Conservation (phyloP, 768 basidiomycete genomes). For the Leccinum boreale region DNA sequence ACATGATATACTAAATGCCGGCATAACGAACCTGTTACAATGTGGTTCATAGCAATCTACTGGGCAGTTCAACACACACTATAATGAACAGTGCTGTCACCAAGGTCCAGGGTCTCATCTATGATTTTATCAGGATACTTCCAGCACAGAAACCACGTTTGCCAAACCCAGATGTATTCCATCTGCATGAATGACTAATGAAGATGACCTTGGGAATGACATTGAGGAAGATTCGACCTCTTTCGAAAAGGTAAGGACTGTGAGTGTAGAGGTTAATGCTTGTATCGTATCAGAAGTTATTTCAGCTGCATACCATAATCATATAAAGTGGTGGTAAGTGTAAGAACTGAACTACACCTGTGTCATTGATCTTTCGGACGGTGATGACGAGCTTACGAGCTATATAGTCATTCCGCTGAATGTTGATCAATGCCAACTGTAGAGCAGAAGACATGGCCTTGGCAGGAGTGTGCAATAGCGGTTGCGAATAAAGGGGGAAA, state of each 20-base stretch:
- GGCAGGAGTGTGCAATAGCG: background rate
- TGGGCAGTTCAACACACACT: background rate
- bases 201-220: background rate
- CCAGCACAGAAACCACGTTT: background rate
- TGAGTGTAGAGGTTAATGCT: background rate
- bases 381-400: background rate
- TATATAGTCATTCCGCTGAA: background rate
- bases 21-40: slow-evolving; percentile 9
- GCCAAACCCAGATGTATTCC: background rate
- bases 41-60: background rate
- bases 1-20: slow-evolving; percentile 7
- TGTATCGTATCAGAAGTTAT: background rate
- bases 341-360: background rate
- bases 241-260: background rate
- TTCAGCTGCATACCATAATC: background rate
- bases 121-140: background rate
- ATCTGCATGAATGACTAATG: background rate
- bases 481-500: background rate
- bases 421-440: background rate
- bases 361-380: background rate
- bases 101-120: background rate
- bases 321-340: background rate
- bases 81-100: background rate
- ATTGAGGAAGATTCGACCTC: background rate
- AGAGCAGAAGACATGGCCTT: background rate